Evolutionary conservation across 169 alveolate species (phyloP).

Genomic region (Cryptosporidium ubiquitum): DNA sequence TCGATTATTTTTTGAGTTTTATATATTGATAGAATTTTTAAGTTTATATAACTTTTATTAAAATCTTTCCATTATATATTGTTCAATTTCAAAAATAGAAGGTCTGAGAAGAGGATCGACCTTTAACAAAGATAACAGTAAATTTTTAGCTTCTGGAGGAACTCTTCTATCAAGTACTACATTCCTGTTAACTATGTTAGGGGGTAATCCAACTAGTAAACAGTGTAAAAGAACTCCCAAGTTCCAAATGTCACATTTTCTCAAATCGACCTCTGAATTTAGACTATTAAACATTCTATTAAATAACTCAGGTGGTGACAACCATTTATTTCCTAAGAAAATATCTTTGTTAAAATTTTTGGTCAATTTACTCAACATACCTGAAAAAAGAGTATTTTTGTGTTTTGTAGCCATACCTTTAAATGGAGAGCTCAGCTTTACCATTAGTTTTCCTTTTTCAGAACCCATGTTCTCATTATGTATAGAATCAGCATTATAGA

Average conservation of each 20-base stretch:
- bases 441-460: background rate
- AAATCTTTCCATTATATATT: background rate
- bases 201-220: slow-evolving; percentile 18
- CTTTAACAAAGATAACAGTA: slow-evolving; percentile 1
- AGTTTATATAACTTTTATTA: background rate
- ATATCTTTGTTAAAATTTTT: background rate
- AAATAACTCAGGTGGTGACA: slow-evolving; percentile 58
- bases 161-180: slow-evolving; percentile 9
- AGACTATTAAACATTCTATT: background rate
- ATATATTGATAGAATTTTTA: background rate
- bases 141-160: background rate
- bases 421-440: slow-evolving; percentile 25
- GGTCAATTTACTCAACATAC: slow-evolving; percentile 3
- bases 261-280: slow-evolving; percentile 11
- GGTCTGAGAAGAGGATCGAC: slow-evolving; percentile 46
- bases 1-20: background rate
- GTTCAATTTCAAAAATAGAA: slow-evolving; percentile 11
- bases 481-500: background rate
- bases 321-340: slow-evolving; percentile 53
- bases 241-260: slow-evolving; percentile 65
- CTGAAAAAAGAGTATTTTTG: slow-evolving; percentile 27
- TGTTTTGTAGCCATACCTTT: slow-evolving; percentile 31
- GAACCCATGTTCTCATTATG: background rate
- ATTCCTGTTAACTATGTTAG: background rate
- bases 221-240: slow-evolving; percentile 63